Conservation (phyloP, 768 basidiomycete species). For the Panus rudis region DNA sequence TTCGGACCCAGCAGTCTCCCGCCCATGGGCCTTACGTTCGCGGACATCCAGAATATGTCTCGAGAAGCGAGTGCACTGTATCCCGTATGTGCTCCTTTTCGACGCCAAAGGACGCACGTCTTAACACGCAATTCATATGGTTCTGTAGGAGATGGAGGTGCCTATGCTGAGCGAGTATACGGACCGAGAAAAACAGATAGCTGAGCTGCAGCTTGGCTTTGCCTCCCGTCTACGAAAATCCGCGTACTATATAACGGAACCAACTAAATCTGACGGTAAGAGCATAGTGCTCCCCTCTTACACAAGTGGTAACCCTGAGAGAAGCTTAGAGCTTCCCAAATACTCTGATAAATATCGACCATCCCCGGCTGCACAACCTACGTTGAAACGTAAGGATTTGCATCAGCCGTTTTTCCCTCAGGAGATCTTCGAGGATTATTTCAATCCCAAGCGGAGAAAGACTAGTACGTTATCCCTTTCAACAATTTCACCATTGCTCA, state of each 20-base stretch:
- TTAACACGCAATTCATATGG: background rate
- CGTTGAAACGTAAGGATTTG: conserved; percentile 62
- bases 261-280: conserved; percentile 34
- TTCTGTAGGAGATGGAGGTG: conserved; percentile 51
- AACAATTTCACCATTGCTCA: background rate
- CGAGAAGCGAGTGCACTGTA: conserved; percentile 73
- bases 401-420: conserved; percentile 73
- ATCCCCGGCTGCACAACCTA: conserved; percentile 50
- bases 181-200: conserved; percentile 57
- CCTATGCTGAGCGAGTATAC: conserved; percentile 66
- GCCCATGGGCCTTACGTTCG: conserved; percentile 76
- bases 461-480: conserved; percentile 6
- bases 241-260: conserved; percentile 69
- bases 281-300: no score
- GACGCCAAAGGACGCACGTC: background rate
- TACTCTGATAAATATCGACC: conserved; percentile 83
- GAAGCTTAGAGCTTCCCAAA: conserved; percentile 55
- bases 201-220: conserved; percentile 62
- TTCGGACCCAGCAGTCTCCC: conserved; percentile 35
- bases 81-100: conserved; percentile 65
- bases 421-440: conserved; percentile 71
- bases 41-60: conserved; percentile 71
- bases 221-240: conserved; percentile 59
- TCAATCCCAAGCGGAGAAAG: conserved; percentile 63
- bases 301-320: no score